A percentile compares a stretch with the other conserved stretches of the same genome.
Evolutionary conservation across 176 grass and related monocot species (phyloP).

Genomic region (Musa schizocarpa): DNA sequence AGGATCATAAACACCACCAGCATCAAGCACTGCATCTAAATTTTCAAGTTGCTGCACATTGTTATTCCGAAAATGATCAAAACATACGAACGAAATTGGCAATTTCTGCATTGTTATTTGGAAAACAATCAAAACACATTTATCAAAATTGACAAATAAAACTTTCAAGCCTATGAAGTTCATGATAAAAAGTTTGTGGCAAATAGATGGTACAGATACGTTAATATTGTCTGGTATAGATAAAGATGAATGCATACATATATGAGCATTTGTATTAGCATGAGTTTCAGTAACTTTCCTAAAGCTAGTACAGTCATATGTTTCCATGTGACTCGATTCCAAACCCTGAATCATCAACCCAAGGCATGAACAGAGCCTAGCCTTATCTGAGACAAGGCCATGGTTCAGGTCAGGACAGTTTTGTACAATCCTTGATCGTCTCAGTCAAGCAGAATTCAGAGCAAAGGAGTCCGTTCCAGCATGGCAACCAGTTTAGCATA

Average conservation of each 20-base stretch:
- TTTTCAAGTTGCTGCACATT: conserved; percentile 55
- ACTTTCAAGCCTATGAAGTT: not conserved
- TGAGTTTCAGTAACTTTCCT: not conserved
- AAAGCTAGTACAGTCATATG: too few species aligned
- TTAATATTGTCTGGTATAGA: not conserved
- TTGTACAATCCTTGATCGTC: not conserved
- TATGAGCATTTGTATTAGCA: not conserved
- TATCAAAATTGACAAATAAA: not conserved
- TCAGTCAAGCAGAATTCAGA: not conserved
- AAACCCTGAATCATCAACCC: too few species aligned
- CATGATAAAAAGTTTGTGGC: not conserved
- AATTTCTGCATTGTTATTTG: conserved; percentile 8
- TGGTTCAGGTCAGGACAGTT: not conserved
- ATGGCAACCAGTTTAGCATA: too few species aligned
- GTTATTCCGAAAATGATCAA: conserved; percentile 8
- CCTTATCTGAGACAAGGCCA: not conserved
- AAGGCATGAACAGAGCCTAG: too few species aligned
- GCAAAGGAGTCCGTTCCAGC: too few species aligned
- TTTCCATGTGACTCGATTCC: too few species aligned
- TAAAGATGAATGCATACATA: not conserved
- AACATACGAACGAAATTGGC: not conserved
- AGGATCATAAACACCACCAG: conserved; percentile 84
- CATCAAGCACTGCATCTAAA: conserved; percentile 87
- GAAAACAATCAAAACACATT: not conserved
- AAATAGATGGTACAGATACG: not conserved